phyloP scores from a whole-genome alignment of 495 filamentous ascomycete species.

The Neurospora intermedia region DNA sequence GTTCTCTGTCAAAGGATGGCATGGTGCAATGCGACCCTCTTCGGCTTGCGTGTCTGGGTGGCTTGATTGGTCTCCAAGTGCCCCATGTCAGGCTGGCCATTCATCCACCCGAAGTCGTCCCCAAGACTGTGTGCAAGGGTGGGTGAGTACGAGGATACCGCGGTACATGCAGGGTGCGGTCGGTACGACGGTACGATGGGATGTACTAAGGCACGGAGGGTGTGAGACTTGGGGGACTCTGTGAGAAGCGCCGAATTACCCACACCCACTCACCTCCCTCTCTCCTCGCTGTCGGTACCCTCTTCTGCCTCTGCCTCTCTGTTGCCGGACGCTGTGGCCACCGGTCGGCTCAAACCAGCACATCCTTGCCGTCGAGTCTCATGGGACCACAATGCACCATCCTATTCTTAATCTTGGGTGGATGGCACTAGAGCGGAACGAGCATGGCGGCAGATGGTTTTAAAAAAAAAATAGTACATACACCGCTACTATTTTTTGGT shows the following conservation, averaged over 20 bases:
- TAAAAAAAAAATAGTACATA: too few species aligned
- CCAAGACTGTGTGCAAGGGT: neutral
- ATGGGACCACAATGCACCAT: conserved; percentile 19
- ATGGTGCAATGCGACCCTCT: conserved; percentile 14
- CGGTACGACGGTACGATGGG: neutral
- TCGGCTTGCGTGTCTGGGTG: conserved; percentile 22
- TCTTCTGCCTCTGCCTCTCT: neutral
- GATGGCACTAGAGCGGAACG: conserved; percentile 17
- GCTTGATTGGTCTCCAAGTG: conserved; percentile 21
- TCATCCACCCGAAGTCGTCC: neutral
- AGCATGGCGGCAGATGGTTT: conserved; percentile 3
- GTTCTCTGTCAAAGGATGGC: conserved; percentile 19
- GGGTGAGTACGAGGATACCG: neutral
- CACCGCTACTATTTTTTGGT: too few species aligned
- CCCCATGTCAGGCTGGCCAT: conserved; percentile 21
- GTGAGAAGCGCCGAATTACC: neutral
- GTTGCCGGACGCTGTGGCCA: conserved; percentile 4
- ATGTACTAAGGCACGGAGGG: neutral
- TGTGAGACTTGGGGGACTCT: neutral
- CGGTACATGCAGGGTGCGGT: neutral
- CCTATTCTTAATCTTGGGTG: conserved; percentile 27
- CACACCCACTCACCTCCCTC: neutral
- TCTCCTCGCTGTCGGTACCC: conserved; percentile 2
- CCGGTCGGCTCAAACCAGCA: conserved; percentile 18
- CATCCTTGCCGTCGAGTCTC: conserved; percentile 16